Percentiles rank a stretch among this genome's conserved stretches.
Evolutionary conservation across 2,329 filamentous ascomycete genomes (phyloP).

Genomic region (Hymenoscyphus fraxineus): DNA sequence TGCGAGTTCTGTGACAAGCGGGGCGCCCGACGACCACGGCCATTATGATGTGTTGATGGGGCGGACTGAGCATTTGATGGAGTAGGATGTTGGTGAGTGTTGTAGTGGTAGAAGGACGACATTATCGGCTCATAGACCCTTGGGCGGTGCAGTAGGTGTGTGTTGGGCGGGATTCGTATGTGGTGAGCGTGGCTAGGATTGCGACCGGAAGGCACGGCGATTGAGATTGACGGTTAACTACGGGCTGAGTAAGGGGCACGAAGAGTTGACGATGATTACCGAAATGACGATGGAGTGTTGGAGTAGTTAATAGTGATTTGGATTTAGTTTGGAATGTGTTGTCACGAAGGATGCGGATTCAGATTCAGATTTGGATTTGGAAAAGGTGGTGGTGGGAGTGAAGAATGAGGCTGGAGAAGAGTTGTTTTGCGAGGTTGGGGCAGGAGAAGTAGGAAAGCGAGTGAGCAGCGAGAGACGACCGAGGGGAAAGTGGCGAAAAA

Average conservation of each 20-base stretch:
- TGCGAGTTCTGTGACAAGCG: conserved; percentile 80
- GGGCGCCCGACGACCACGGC: conserved; percentile 80
- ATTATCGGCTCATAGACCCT: conserved; percentile 42
- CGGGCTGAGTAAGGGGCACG: background rate
- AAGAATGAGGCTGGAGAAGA: background rate
- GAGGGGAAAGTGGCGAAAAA: conserved; percentile 1
- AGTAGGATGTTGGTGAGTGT: conserved; percentile 55
- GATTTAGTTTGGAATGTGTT: background rate
- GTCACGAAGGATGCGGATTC: background rate
- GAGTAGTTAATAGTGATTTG: background rate
- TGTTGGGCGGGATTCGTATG: conserved; percentile 2
- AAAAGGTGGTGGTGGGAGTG: background rate
- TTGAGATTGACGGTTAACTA: background rate
- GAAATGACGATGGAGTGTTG: background rate
- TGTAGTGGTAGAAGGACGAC: conserved; percentile 63
- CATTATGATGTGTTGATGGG: conserved; percentile 65
- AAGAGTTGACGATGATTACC: background rate
- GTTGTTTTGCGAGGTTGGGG: background rate
- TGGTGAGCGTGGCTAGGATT: conserved; percentile 2
- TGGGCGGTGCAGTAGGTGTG: background rate
- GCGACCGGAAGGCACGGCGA: conserved; percentile 3
- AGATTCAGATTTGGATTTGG: background rate
- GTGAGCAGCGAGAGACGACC: background rate
- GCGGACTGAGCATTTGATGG: conserved; percentile 43
- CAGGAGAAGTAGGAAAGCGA: conserved; percentile 1